phyloP scores from a whole-genome alignment of 2,329 filamentous ascomycete species.

The Phoma herbarum region DNA sequence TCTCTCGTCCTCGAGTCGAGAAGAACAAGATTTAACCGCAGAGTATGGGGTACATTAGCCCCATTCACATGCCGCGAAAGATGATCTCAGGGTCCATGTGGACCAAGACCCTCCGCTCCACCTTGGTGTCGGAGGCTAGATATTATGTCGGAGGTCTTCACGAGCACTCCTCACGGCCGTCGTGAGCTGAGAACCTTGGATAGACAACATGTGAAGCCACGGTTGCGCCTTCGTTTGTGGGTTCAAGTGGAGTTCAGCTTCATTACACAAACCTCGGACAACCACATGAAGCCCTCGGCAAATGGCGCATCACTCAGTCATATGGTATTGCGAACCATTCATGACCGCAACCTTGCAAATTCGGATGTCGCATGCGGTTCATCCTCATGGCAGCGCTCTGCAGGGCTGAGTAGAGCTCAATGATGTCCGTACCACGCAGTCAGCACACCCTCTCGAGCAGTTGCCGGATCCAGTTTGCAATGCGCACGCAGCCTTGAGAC shows the following conservation, averaged over 20 bases:
- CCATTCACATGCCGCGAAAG: slow-evolving; percentile 34
- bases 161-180: slow-evolving; percentile 23
- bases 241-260: slow-evolving; percentile 5
- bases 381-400: slow-evolving; percentile 28
- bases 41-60: slow-evolving; percentile 49
- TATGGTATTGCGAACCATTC: slow-evolving; percentile 12
- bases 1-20: slow-evolving; percentile 20
- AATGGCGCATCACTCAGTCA: slow-evolving; percentile 5
- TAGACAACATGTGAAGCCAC: slow-evolving; percentile 15
- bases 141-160: slow-evolving; percentile 24
- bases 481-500: slow-evolving; percentile 14
- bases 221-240: slow-evolving; percentile 4
- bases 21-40: slow-evolving; percentile 31
- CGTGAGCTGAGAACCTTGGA: neutral
- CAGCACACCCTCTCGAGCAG: slow-evolving; percentile 37
- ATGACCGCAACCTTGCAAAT: slow-evolving; percentile 14
- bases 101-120: slow-evolving; percentile 21
- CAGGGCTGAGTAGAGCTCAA: slow-evolving; percentile 44
- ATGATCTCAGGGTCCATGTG: slow-evolving; percentile 41
- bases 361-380: slow-evolving; percentile 9
- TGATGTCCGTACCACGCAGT: slow-evolving; percentile 40
- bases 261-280: slow-evolving; percentile 11
- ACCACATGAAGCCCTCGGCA: slow-evolving; percentile 6
- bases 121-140: slow-evolving; percentile 27
- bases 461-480: slow-evolving; percentile 13